Base-by-base conservation (phyloP, 2,329 filamentous ascomycete species). In the Aspergillus udagawae region DNA sequence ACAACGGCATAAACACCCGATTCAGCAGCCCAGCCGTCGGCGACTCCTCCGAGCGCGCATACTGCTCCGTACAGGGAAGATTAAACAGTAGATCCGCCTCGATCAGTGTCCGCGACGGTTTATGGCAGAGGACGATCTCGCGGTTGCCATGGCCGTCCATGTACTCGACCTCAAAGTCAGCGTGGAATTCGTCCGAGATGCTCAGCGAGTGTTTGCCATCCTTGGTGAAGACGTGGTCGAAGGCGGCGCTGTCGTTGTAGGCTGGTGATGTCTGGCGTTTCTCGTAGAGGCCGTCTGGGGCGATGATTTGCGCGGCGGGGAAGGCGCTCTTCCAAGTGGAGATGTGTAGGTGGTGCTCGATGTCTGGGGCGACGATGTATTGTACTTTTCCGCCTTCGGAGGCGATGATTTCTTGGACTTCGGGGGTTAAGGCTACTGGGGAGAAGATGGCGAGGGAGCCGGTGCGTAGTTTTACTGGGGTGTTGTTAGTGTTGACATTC, bases 311-410 rank as follows among this genome's bases (percentile, higher is more conserved):
- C 29, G 92, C 92, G 48, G 82, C 73, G 0, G 92, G 92, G 72
- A 85, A 97, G 32, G 85, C 89, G 50, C 82, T 78, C 67, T 89
- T 85, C 93, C 93, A 97, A 51, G 90, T 82, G 0, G 89, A 87
- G 54, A 97, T 73, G 79, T 93, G 95, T 72, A 97, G 91, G 82
- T 97, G 93, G 76, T 97, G 93, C 79, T 97, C 91, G 52, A 90
- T 82, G 73, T 97, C 93, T 0, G 88, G 86, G 0, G 93, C 92
- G 29, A 92, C 80, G 63, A 97, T 86, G 80, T 97, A 97, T 63
- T 82, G 83, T 50, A 97, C 84, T 49, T 85, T 81, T 53, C 87
- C 86, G 61, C 86, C 86, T 59, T 90, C 77, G 38, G 77, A 73
- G 21, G 85, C 80, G n/a, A 84, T 73, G 56, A 81, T 76, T 52